Conservation (phyloP, 495 filamentous ascomycete species). For the Glutinoglossum americanum region DNA sequence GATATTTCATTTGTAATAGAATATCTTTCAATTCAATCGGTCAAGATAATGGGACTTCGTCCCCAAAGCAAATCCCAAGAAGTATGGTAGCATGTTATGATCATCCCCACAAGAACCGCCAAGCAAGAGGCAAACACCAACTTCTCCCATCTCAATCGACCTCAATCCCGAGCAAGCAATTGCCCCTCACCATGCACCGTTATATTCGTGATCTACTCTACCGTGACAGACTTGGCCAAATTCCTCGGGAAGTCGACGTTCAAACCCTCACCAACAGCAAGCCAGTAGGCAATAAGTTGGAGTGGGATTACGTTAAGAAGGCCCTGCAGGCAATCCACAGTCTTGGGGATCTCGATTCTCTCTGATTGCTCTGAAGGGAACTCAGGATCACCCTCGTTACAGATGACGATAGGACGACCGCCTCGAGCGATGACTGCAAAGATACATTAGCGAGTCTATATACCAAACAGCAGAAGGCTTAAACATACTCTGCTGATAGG, state of each 20-base stretch:
- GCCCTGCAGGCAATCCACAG: conserved; percentile 86
- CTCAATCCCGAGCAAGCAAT: neutral
- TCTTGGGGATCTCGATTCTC: conserved; percentile 93
- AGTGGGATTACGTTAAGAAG: conserved; percentile 94
- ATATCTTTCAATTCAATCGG: neutral
- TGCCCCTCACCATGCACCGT: neutral
- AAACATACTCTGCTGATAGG: conserved; percentile 80
- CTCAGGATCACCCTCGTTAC: conserved; percentile 75
- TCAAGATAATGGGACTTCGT: neutral
- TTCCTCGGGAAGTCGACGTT: conserved; percentile 97
- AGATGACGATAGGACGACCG: conserved; percentile 94
- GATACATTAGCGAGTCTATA: neutral
- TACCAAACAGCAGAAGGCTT: neutral
- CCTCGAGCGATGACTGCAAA: conserved; percentile 65
- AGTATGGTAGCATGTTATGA: neutral
- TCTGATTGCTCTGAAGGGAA: conserved; percentile 72
- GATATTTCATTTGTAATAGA: neutral
- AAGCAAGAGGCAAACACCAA: neutral
- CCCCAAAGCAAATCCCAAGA: neutral
- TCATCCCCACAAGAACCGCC: neutral
- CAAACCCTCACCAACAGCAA: conserved; percentile 82
- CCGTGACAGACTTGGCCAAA: conserved; percentile 94
- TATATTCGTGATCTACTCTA: conserved; percentile 40
- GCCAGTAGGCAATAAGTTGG: conserved; percentile 96
- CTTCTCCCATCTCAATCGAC: neutral